Evolutionary conservation across 805 yeast genomes (phyloP).

Genomic region (Jamesozyma gamospora): DNA sequence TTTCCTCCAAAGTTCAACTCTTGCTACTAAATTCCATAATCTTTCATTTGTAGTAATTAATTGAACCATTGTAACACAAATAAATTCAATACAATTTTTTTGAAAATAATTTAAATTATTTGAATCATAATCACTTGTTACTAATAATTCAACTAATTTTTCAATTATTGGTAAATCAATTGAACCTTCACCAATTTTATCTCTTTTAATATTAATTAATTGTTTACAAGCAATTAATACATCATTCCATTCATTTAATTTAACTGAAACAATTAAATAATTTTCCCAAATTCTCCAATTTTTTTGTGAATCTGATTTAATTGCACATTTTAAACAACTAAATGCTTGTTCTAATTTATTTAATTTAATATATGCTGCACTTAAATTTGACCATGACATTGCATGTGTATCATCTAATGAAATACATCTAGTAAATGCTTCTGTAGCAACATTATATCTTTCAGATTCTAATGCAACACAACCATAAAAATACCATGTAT

Average conservation of each 20-base stretch:
- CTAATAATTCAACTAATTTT: conserved; percentile 56
- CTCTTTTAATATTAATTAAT: conserved; percentile 47
- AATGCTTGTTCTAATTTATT: conserved; percentile 70
- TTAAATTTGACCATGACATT: conserved; percentile 85
- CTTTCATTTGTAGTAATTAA: conserved; percentile 52
- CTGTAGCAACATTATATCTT: conserved; percentile 70
- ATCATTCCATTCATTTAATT: conserved; percentile 79
- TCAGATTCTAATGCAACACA: conserved; percentile 72
- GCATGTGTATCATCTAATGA: conserved; percentile 72
- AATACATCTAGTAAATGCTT: conserved; percentile 87
- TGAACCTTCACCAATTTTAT: conserved; percentile 49
- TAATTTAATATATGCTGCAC: conserved; percentile 60
- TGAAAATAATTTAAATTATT: conserved; percentile 52
- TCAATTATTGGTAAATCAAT: conserved; percentile 71
- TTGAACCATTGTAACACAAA: conserved; percentile 58
- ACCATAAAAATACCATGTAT: conserved; percentile 89
- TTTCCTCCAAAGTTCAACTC: conserved; percentile 76
- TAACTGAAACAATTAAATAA: conserved; percentile 70
- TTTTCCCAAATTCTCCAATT: conserved; percentile 93
- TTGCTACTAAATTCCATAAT: conserved; percentile 76
- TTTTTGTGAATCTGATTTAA: conserved; percentile 56
- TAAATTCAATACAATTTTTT: conserved; percentile 54
- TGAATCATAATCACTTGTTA: conserved; percentile 40
- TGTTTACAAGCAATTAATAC: conserved; percentile 67
- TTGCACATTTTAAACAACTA: conserved; percentile 73